These are phyloP conservation scores for Castanopsis chinensis DNA, from an alignment of 306 rosid species.

Conservation along the genomic window DNA sequence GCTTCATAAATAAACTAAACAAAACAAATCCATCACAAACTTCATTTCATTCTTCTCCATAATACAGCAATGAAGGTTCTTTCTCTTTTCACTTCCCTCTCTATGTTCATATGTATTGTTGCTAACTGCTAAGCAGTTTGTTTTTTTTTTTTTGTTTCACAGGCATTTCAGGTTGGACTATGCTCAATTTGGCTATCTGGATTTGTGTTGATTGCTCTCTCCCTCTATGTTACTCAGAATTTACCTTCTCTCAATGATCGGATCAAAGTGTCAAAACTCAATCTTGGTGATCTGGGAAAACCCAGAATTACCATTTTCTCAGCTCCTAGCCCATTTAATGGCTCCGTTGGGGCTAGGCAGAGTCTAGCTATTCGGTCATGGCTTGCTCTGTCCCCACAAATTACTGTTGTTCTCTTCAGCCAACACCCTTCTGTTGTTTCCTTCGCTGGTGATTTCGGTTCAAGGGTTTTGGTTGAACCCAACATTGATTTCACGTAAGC, in stretches of 20 bases:
- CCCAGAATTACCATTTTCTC: constrained; percentile 66
- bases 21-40: neutral
- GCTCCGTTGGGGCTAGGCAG: constrained; percentile 57
- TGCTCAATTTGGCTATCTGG: constrained; percentile 90
- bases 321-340: constrained; percentile 69
- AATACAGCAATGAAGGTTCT: constrained; percentile 64
- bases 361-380: constrained; percentile 70
- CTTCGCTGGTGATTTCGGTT: constrained; percentile 45
- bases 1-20: constrained; percentile 12
- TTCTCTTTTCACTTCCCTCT: neutral
- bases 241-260: constrained; percentile 52
- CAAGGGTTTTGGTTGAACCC: constrained; percentile 66
- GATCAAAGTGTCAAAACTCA: constrained; percentile 17
- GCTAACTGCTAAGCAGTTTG: constrained; percentile 19
- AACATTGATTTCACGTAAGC: constrained; percentile 86
- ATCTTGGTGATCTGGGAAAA: constrained; percentile 18
- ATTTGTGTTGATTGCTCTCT: constrained; percentile 52
- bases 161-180: constrained; percentile 52
- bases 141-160: constrained; percentile 23
- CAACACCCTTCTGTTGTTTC: constrained; percentile 68
- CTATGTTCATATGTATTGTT: constrained; percentile 3
- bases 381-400: constrained; percentile 67
- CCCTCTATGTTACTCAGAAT: constrained; percentile 66
- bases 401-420: constrained; percentile 60
- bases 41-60: constrained; percentile 24